These are phyloP conservation scores for Biscogniauxia mediterranea DNA, from an alignment of 2,329 filamentous ascomycete genomes.

Conservation along the genomic window DNA sequence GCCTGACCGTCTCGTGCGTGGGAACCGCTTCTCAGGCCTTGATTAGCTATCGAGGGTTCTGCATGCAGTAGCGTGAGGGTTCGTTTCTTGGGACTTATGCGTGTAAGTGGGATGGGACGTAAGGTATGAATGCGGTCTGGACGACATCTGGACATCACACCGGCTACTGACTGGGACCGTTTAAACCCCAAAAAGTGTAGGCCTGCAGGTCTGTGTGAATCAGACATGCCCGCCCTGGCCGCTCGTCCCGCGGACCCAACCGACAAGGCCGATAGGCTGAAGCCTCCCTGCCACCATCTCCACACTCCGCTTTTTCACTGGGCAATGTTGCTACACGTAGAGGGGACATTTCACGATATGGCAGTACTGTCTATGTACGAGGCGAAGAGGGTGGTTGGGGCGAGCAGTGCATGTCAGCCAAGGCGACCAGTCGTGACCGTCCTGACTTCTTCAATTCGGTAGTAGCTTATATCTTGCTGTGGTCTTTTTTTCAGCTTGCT, in stretches of 20 bases:
- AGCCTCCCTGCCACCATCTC: constrained; percentile 6
- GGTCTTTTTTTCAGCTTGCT: background rate
- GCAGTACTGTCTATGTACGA: background rate
- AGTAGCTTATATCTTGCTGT: background rate
- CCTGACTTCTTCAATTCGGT: background rate
- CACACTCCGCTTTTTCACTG: constrained; percentile 18
- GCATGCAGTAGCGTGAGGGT: constrained; percentile 10
- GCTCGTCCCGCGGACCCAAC: constrained; percentile 9
- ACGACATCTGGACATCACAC: background rate
- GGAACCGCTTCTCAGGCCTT: background rate
- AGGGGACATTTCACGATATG: background rate
- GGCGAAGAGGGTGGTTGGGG: background rate
- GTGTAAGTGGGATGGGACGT: background rate
- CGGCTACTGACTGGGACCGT: background rate
- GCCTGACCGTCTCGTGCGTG: background rate
- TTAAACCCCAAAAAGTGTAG: constrained; percentile 1
- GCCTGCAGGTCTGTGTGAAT: constrained; percentile 6
- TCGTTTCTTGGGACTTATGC: background rate
- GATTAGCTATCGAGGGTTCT: background rate
- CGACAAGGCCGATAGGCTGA: constrained; percentile 2
- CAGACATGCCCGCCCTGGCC: constrained; percentile 5
- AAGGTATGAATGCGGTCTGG: background rate
- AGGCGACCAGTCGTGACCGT: background rate
- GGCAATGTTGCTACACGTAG: constrained; percentile 13
- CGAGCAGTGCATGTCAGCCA: background rate